Conservation (phyloP, 805 yeast species). For the Candida sakaeoensis region DNA sequence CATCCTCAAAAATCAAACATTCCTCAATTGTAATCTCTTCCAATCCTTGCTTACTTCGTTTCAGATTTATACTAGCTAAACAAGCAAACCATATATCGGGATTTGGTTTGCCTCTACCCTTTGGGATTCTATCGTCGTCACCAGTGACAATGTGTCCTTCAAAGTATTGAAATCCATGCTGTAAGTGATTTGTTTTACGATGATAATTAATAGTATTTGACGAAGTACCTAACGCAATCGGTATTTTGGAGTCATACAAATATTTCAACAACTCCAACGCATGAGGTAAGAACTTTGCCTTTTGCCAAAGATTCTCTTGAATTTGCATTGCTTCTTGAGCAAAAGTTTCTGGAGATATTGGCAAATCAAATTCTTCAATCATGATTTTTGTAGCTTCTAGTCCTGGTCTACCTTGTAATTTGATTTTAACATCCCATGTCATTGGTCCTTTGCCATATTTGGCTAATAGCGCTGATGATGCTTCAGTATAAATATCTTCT, state of each 20-base stretch:
- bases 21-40: slow-evolving; percentile 64
- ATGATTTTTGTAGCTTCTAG: slow-evolving; percentile 63
- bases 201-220: slow-evolving; percentile 58
- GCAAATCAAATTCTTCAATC: slow-evolving; percentile 65
- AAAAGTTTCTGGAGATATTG: slow-evolving; percentile 62
- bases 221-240: slow-evolving; percentile 90
- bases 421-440: slow-evolving; percentile 86
- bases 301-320: slow-evolving; percentile 62
- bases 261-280: slow-evolving; percentile 64
- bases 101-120: slow-evolving; percentile 86
- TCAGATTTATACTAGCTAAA: slow-evolving; percentile 60
- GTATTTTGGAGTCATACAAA: slow-evolving; percentile 52
- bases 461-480: slow-evolving; percentile 62
- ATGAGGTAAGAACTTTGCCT: slow-evolving; percentile 74
- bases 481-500: slow-evolving; percentile 85
- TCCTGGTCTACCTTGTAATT: slow-evolving; percentile 91
- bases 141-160: slow-evolving; percentile 73
- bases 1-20: slow-evolving; percentile 92
- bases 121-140: slow-evolving; percentile 78
- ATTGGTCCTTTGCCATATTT: slow-evolving; percentile 72
- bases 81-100: slow-evolving; percentile 94
- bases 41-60: slow-evolving; percentile 39
- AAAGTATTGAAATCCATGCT: slow-evolving; percentile 61
- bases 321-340: slow-evolving; percentile 46
- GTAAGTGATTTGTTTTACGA: slow-evolving; percentile 71